Conservation (phyloP, 257 asterid genomes). For the Salvia rosmarinus region DNA sequence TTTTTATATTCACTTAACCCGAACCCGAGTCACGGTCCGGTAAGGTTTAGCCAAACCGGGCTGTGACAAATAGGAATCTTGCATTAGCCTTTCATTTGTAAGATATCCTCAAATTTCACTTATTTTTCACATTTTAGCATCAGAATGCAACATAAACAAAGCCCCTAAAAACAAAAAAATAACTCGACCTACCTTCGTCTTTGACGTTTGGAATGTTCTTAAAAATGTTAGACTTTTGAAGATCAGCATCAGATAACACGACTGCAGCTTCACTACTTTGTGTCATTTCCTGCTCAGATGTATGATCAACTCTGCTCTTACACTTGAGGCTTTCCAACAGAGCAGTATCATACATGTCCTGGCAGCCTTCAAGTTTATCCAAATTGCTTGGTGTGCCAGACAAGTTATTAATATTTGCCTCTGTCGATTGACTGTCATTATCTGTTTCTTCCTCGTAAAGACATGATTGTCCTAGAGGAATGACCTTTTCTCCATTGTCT, state of each 20-base stretch:
- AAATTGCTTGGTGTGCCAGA: slow-evolving; percentile 28
- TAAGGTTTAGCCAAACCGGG: too few relatives aligned
- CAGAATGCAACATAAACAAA: slow-evolving; percentile 1
- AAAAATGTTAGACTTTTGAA: slow-evolving; percentile 18
- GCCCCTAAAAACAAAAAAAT: neutral
- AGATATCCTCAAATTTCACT: neutral
- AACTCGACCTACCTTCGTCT: slow-evolving; percentile 26
- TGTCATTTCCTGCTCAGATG: slow-evolving; percentile 16
- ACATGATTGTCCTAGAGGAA: slow-evolving; percentile 17
- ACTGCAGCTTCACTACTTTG: slow-evolving; percentile 30
- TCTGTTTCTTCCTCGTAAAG: slow-evolving; percentile 23
- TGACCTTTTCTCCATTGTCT: slow-evolving; percentile 13
- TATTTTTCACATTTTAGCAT: slow-evolving; percentile 10
- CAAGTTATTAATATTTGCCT: slow-evolving; percentile 12
- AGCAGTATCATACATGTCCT: slow-evolving; percentile 26
- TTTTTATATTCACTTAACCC: too few relatives aligned
- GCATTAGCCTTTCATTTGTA: neutral
- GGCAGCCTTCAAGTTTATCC: slow-evolving; percentile 28
- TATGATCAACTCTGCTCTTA: slow-evolving; percentile 16
- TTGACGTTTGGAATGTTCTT: slow-evolving; percentile 20
- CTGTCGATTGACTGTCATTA: slow-evolving; percentile 22
- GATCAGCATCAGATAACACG: slow-evolving; percentile 28
- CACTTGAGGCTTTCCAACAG: slow-evolving; percentile 17
- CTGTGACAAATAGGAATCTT: too few relatives aligned
- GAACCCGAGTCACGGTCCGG: too few relatives aligned